Conservation (phyloP, 805 yeast species). For the Schizosaccharomyces cryophilus region DNA sequence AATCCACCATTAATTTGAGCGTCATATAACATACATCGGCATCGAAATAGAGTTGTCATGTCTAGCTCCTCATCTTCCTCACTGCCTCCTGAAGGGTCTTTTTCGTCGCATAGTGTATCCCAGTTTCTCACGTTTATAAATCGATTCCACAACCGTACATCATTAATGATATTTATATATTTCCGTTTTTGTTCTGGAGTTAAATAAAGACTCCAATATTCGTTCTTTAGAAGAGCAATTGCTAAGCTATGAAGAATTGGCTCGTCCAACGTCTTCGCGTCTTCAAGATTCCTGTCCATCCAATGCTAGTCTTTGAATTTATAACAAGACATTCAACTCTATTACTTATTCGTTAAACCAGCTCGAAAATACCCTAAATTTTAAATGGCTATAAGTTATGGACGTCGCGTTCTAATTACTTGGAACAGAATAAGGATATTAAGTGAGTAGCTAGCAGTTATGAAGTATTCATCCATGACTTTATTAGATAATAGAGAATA, state of each 20-base stretch:
- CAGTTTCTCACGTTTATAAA: neutral
- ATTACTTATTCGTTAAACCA: no score
- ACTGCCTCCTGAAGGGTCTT: neutral
- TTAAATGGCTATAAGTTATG: no score
- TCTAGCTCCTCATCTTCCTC: constrained; percentile 1
- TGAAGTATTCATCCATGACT: no score
- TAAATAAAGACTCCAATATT: neutral
- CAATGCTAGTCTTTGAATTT: neutral
- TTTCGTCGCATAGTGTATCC: neutral
- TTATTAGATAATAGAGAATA: no score
- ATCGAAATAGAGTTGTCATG: neutral
- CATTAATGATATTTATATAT: neutral
- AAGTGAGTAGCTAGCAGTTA: no score
- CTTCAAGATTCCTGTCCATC: neutral
- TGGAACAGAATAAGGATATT: no score
- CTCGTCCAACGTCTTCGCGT: neutral
- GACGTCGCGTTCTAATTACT: no score
- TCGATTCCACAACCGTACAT: neutral
- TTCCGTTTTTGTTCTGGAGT: neutral
- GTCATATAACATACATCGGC: neutral
- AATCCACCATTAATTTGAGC: neutral
- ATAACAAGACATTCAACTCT: neutral
- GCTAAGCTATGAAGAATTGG: neutral
- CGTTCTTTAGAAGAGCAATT: neutral
- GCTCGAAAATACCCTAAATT: no score